phyloP scores from a whole-genome alignment of 768 basidiomycete species.

The Leccinum pellstonianum region DNA sequence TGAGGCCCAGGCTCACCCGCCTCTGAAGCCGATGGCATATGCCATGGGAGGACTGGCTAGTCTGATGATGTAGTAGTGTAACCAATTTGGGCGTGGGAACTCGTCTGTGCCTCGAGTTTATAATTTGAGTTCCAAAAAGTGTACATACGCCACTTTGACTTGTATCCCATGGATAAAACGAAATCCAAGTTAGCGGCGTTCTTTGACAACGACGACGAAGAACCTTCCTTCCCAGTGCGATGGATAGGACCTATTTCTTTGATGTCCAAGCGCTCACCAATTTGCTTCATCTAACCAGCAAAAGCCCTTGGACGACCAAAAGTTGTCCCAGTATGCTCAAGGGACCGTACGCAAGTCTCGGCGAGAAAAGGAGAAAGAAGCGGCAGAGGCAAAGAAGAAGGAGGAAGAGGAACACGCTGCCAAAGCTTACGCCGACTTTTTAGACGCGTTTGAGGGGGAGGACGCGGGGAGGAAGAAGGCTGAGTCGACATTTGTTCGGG shows the following conservation, averaged over 20 bases:
- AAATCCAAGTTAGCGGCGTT: constrained; percentile 67
- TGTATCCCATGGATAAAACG: constrained; percentile 33
- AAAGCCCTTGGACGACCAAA: constrained; percentile 83
- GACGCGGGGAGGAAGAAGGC: constrained; percentile 49
- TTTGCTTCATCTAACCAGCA: constrained; percentile 59
- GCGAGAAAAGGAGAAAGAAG: constrained; percentile 89
- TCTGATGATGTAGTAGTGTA: constrained; percentile 59
- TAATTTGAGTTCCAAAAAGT: not conserved
- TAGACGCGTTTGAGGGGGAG: constrained; percentile 81
- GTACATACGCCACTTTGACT: constrained; percentile 1
- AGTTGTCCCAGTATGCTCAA: constrained; percentile 80
- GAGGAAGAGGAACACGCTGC: constrained; percentile 82
- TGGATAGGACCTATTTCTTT: constrained; percentile 66
- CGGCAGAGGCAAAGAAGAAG: constrained; percentile 83
- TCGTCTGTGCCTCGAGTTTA: not conserved
- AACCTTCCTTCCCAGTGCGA: constrained; percentile 89
- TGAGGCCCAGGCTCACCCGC: constrained; percentile 84
- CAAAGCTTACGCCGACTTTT: constrained; percentile 78
- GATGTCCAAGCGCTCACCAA: constrained; percentile 57
- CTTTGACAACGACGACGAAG: constrained; percentile 84
- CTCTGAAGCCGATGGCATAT: constrained; percentile 93
- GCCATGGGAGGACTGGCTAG: constrained; percentile 62
- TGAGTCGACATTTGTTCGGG: constrained; percentile 61
- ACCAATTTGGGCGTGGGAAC: constrained; percentile 27
- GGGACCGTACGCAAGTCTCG: constrained; percentile 88